Evolutionary conservation across 257 asterid genomes (phyloP).

Genomic region (Solanum tacnaense): DNA sequence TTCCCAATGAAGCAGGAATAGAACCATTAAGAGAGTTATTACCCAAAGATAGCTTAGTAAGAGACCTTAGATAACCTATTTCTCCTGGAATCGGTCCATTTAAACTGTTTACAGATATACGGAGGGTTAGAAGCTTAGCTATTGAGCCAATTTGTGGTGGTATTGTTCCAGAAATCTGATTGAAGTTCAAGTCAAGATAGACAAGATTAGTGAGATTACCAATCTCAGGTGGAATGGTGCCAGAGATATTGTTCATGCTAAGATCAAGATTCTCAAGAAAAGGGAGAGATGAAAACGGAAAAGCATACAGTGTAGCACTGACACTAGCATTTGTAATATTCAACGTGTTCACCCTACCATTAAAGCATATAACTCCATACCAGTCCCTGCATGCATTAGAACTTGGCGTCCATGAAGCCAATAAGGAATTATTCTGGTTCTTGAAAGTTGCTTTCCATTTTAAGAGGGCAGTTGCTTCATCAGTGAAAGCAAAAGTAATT

Average conservation of each 20-base stretch:
- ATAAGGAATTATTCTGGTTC: not conserved
- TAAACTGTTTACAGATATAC: too few species aligned
- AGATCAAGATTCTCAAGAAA: too few species aligned
- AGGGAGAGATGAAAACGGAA: too few species aligned
- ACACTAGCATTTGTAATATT: not conserved
- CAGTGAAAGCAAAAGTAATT: not conserved
- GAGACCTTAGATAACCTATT: not conserved
- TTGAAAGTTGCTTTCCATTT: not conserved
- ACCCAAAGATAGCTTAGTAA: fast-evolving
- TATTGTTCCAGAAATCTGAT: too few species aligned
- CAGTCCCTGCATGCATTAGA: not conserved
- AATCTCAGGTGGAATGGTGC: too few species aligned
- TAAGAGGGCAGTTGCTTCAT: not conserved
- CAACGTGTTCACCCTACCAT: not conserved
- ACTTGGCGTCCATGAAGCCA: not conserved
- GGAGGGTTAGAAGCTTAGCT: too few species aligned
- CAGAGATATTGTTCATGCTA: too few species aligned
- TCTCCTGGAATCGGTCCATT: not conserved
- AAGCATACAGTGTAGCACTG: not conserved
- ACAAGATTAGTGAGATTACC: too few species aligned
- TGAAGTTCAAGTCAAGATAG: too few species aligned
- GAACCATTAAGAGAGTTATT: not conserved
- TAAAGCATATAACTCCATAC: not conserved
- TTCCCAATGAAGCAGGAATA: not conserved
- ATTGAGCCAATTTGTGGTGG: too few species aligned